These are phyloP conservation scores for Vanderwaltozyma verrucispora DNA, from an alignment of 805 yeast genomes.

Conservation along the genomic window DNA sequence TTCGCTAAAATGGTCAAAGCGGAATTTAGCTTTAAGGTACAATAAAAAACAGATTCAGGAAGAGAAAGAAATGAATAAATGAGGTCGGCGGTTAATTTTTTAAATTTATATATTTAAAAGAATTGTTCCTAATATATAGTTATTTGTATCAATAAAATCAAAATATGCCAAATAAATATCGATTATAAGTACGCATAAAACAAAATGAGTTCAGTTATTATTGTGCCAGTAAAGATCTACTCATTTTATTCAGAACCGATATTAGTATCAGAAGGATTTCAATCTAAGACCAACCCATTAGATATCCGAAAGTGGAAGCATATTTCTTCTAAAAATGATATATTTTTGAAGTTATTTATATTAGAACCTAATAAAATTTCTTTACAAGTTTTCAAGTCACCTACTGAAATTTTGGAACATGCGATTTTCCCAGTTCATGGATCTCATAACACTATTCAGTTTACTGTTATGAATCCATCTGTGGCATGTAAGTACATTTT, in stretches of 20 bases:
- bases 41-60: no score
- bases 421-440: background rate
- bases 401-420: background rate
- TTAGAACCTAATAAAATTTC: background rate
- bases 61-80: no score
- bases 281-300: background rate
- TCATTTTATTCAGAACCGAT: conserved; percentile 12
- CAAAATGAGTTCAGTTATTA: background rate
- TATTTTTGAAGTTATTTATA: background rate
- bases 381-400: background rate
- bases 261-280: conserved; percentile 19
- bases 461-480: conserved; percentile 18
- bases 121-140: no score
- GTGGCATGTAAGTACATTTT: conserved; percentile 22
- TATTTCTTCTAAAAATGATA: conserved; percentile 3
- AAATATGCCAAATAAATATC: no score
- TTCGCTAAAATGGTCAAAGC: no score
- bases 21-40: no score
- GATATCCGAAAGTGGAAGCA: conserved; percentile 13
- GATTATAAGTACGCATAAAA: no score
- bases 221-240: conserved; percentile 8
- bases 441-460: conserved; percentile 11
- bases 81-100: no score
- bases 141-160: no score
- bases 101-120: no score